These are phyloP conservation scores for Capsicum rhomboideum DNA, from an alignment of 257 asterid species.

Conservation along the genomic window DNA sequence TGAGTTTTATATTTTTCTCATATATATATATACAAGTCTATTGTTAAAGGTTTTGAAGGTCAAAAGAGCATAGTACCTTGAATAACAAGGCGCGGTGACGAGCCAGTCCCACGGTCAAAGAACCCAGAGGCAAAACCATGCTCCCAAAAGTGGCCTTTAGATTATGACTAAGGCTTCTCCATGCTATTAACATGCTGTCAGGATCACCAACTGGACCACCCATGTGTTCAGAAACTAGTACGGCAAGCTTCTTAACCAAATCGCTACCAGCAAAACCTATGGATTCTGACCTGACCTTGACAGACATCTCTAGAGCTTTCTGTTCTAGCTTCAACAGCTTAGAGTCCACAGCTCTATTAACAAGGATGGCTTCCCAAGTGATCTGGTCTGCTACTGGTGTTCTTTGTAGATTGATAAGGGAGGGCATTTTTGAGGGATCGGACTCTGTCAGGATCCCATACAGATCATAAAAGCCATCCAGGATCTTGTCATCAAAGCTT, in stretches of 20 bases:
- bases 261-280: slow-evolving; percentile 21
- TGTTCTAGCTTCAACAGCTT: slow-evolving; percentile 70
- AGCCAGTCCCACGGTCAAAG: slow-evolving; percentile 78
- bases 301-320: slow-evolving; percentile 62
- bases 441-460: slow-evolving; percentile 62
- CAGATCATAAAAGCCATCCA: slow-evolving; percentile 91
- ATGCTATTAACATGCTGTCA: slow-evolving; percentile 61
- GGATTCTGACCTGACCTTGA: slow-evolving; percentile 39
- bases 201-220: slow-evolving; percentile 94
- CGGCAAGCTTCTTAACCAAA: slow-evolving; percentile 65
- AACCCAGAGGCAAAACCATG: slow-evolving; percentile 95
- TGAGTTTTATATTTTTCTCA: not conserved
- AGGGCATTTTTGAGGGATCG: slow-evolving; percentile 76
- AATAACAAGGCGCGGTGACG: slow-evolving; percentile 95
- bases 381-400: slow-evolving; percentile 54
- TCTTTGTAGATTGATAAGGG: slow-evolving; percentile 84
- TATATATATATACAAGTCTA: not conserved
- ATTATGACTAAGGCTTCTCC: slow-evolving; percentile 59
- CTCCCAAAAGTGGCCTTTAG: slow-evolving; percentile 64
- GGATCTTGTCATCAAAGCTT: slow-evolving; percentile 85
- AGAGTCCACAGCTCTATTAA: slow-evolving; percentile 65
- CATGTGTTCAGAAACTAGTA: slow-evolving; percentile 77
- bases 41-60: not conserved
- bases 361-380: slow-evolving; percentile 88
- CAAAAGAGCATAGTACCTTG: slow-evolving; percentile 48